phyloP scores from a whole-genome alignment of 2,329 filamentous ascomycete genomes.

The Monosporascus cannonballus region DNA sequence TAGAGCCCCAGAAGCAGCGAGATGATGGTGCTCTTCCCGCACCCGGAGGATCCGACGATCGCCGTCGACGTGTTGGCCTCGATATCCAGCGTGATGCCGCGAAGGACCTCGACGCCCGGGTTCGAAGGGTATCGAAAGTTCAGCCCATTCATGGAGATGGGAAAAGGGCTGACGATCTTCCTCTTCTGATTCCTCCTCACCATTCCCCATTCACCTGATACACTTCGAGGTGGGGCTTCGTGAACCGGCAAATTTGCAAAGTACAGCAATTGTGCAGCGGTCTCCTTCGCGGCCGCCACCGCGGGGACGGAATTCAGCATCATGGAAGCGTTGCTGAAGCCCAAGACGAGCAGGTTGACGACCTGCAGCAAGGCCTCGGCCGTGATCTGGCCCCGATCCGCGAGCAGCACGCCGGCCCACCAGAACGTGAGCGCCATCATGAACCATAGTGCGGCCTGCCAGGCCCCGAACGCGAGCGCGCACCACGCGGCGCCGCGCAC shows the following conservation, averaged over 20 bases:
- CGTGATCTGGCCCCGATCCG: slow-evolving; percentile 34
- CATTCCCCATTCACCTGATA: too few species aligned
- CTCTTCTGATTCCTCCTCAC: slow-evolving; percentile 17
- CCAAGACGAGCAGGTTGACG: slow-evolving; percentile 78
- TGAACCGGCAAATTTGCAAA: slow-evolving; percentile 58
- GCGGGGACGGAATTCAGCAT: slow-evolving; percentile 75
- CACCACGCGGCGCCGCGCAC: slow-evolving; percentile 59
- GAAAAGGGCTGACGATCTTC: slow-evolving; percentile 32
- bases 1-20: slow-evolving; percentile 72
- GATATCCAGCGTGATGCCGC: slow-evolving; percentile 60
- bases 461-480: slow-evolving; percentile 70
- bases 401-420: slow-evolving; percentile 65
- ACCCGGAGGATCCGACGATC: slow-evolving; percentile 78
- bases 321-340: slow-evolving; percentile 64
- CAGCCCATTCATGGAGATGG: slow-evolving; percentile 49
- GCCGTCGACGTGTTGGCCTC: slow-evolving; percentile 60
- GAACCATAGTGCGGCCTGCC: slow-evolving; percentile 65
- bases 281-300: slow-evolving; percentile 66
- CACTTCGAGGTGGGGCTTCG: slow-evolving; percentile 30
- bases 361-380: slow-evolving; percentile 63
- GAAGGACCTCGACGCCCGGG: slow-evolving; percentile 47
- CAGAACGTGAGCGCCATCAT: slow-evolving; percentile 77
- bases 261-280: slow-evolving; percentile 65
- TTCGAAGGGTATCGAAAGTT: slow-evolving; percentile 66
- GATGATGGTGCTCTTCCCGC: slow-evolving; percentile 84